These are phyloP conservation scores for Kodamaea suecica DNA, from an alignment of 1,139 yeast genomes.

Conservation along the genomic window DNA sequence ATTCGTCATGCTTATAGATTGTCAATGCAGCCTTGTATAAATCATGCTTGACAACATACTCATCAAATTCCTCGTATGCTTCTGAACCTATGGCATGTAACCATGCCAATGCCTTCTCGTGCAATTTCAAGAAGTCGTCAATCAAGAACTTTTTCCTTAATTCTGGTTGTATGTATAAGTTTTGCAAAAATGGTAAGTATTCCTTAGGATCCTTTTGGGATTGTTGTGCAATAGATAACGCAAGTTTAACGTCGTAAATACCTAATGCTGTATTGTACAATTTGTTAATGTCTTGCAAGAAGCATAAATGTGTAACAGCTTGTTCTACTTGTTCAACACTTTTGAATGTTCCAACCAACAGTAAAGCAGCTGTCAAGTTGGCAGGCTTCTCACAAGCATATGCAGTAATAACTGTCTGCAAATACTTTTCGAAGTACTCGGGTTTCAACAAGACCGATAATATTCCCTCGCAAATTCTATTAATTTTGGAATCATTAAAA, in stretches of 20 bases:
- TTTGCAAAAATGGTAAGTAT: slow-evolving; percentile 86
- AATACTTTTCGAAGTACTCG: slow-evolving; percentile 53
- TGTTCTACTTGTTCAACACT: slow-evolving; percentile 54
- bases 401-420: slow-evolving; percentile 84
- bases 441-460: slow-evolving; percentile 54
- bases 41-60: slow-evolving; percentile 70
- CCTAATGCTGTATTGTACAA: slow-evolving; percentile 80
- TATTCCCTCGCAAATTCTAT: slow-evolving; percentile 71
- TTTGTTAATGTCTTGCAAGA: slow-evolving; percentile 83
- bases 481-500: slow-evolving; percentile 59
- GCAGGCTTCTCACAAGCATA: slow-evolving; percentile 92
- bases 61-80: slow-evolving; percentile 58
- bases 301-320: slow-evolving; percentile 78
- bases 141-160: slow-evolving; percentile 70
- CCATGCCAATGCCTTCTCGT: slow-evolving; percentile 66
- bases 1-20: slow-evolving; percentile 57
- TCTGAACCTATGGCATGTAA: slow-evolving; percentile 51
- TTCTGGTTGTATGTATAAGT: slow-evolving; percentile 64
- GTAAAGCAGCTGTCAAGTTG: slow-evolving; percentile 70
- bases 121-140: slow-evolving; percentile 71
- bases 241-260: slow-evolving; percentile 74
- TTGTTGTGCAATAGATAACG: slow-evolving; percentile 87
- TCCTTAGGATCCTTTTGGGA: slow-evolving; percentile 98
- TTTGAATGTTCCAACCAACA: slow-evolving; percentile 51
- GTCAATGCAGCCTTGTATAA: slow-evolving; percentile 68